Base-by-base conservation (phyloP, 805 yeast genomes). In the Saccharomycopsis javanensis region DNA sequence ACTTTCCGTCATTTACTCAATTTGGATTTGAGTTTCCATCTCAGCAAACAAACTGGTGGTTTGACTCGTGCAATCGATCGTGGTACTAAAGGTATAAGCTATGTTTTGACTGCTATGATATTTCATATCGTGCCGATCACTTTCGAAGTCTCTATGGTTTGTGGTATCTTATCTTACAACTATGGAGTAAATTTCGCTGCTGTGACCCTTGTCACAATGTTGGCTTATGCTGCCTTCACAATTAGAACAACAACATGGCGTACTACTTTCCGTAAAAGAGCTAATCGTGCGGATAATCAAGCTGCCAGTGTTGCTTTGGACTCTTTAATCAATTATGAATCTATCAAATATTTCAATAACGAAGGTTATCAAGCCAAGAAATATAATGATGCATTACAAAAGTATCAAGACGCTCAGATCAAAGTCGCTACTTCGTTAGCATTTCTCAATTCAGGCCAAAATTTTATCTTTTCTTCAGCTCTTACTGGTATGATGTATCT, bases 301-400 rank as follows among this genome's bases (percentile, higher is more conserved):
- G 96, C 96, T n/a, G 96, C 97, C 0, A 83, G 88, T 60, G 91
- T 92, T 30, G 97, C 98, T 0, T 75, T 94, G 53, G 99, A 94
- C 68, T 90, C 97, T 0, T 75, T 94, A 67, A 88, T 92, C 63
- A 94, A 94, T 71, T 92, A 85, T 69, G 99, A 94, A 72, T 85
- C 96, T 27, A 97, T 94, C 34, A 90, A 91, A 68, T 87, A 88
- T 69, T 94, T 94, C 76, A 92, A 91, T 72, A 94, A 94, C 70
- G 99, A 94, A 69, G 71, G 72, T 1, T 84, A 75, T 69, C 95
- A 91, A 69, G 84, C 89, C 0, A 64, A 70, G n/a, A 87, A 88
- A 66, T 94, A 92, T 69, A 89, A 92, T 66, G 65, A 68, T 8
- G 86, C 97, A 0, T 75, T 94, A 59, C 72, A 79, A 46, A 78